Evolutionary conservation across 139 green algal genomes (phyloP).

Genomic region (Tetradesmus lagerheimii): DNA sequence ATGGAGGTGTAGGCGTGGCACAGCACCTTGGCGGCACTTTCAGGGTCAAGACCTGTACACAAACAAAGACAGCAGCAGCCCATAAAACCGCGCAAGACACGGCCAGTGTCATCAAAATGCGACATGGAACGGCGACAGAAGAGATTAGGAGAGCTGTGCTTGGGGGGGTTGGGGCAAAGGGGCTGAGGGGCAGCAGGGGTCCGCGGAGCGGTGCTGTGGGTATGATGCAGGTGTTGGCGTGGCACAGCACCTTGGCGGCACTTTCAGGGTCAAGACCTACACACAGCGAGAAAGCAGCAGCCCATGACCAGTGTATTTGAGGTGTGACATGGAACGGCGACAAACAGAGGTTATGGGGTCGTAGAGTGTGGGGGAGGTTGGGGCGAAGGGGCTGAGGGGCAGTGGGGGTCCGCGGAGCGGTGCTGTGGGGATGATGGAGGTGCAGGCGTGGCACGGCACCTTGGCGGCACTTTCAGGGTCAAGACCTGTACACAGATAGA

Average conservation of each 20-base stretch:
- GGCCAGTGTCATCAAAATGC: too few relatives aligned
- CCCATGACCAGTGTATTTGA: too few relatives aligned
- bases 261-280: conserved; percentile 62
- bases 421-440: conserved; percentile 77
- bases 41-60: conserved; percentile 62
- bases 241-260: conserved; percentile 69
- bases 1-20: conserved; percentile 80
- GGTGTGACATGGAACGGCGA: too few relatives aligned
- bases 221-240: conserved; percentile 82
- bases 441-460: conserved; percentile 83
- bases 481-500: too few relatives aligned
- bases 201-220: conserved; percentile 79
- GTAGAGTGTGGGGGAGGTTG: conserved; percentile 69
- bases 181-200: too few relatives aligned
- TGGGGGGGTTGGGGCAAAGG: too few relatives aligned
- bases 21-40: conserved; percentile 70
- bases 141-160: too few relatives aligned
- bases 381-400: conserved; percentile 61
- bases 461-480: conserved; percentile 55
- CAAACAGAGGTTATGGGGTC: too few relatives aligned
- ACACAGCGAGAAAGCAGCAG: not conserved
- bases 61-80: not conserved
- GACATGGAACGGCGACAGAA: too few relatives aligned
- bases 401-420: conserved; percentile 78
- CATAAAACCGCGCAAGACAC: too few relatives aligned